Percentiles rank a stretch among this genome's conserved stretches.
Conservation (phyloP, 129 eudicot genomes). For the Ambrosia trifida region DNA sequence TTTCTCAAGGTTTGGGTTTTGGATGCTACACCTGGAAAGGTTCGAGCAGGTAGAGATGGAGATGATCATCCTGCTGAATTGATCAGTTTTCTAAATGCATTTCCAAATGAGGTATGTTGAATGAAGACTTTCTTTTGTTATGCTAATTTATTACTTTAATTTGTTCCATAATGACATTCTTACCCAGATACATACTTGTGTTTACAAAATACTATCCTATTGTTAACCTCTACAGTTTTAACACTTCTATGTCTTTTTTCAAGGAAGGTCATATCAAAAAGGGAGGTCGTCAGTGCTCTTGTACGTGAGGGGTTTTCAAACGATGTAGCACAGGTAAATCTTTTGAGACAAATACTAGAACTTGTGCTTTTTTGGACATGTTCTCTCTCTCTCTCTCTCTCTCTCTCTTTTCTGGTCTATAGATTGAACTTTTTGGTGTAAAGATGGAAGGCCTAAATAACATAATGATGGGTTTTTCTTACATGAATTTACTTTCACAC, state of each 20-base stretch:
- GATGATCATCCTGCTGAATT: conserved; percentile 96
- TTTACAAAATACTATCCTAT: conserved; percentile 10
- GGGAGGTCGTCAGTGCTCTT: conserved; percentile 66
- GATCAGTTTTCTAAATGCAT: conserved; percentile 59
- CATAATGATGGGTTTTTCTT: conserved; percentile 2
- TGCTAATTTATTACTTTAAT: background rate
- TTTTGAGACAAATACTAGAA: background rate
- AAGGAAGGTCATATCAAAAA: conserved; percentile 83
- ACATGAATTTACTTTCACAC: conserved; percentile 8
- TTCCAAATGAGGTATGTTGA: conserved; percentile 61
- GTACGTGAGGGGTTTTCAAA: conserved; percentile 70
- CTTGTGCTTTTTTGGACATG: conserved; percentile 7
- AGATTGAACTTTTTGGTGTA: conserved; percentile 8
- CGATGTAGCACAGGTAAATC: conserved; percentile 87
- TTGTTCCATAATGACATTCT: background rate
- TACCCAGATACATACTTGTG: background rate
- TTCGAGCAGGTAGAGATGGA: conserved; percentile 90
- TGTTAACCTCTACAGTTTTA: conserved; percentile 19
- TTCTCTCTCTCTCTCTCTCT: too few species aligned
- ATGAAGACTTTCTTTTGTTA: background rate
- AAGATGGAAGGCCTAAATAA: conserved; percentile 3
- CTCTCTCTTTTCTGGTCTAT: background rate
- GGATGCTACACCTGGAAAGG: conserved; percentile 97
- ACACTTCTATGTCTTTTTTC: conserved; percentile 39
- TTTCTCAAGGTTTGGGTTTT: conserved; percentile 77